Percentiles rank a stretch among this genome's conserved stretches.
Conservation (phyloP, 2,329 filamentous ascomycete genomes). For the Cyphellophora attinorum region DNA sequence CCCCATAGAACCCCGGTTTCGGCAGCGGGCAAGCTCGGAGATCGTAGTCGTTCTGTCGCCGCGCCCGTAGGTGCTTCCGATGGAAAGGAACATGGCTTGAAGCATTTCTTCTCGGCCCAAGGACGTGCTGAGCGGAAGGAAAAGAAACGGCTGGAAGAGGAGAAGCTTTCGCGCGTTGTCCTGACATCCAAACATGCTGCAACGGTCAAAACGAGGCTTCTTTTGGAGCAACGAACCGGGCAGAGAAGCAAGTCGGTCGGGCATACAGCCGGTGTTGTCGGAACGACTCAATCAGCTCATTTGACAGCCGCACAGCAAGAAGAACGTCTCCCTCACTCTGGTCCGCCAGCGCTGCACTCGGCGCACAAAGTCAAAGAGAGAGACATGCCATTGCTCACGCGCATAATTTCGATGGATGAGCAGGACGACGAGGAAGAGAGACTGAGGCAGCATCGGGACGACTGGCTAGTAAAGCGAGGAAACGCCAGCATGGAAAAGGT, state of each 20-base stretch:
- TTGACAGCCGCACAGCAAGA: constrained; percentile 10
- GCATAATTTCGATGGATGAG: constrained; percentile 15
- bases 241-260: not conserved
- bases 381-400: constrained; percentile 10
- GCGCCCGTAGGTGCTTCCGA: not conserved
- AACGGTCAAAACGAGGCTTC: constrained; percentile 2
- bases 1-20: too few species aligned
- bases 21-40: not conserved
- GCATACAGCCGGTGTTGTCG: too few species aligned
- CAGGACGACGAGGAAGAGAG: constrained; percentile 14
- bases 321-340: constrained; percentile 15
- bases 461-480: constrained; percentile 8
- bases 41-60: not conserved
- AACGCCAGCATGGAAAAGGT: not conserved
- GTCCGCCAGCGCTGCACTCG: constrained; percentile 10
- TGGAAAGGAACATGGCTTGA: not conserved
- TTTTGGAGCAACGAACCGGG: constrained; percentile 1
- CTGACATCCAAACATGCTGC: constrained; percentile 1
- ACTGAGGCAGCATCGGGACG: constrained; percentile 7
- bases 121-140: constrained; percentile 1
- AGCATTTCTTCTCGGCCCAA: not conserved
- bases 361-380: constrained; percentile 1
- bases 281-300: constrained; percentile 1
- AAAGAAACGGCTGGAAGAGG: constrained; percentile 1
- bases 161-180: not conserved